phyloP scores from a whole-genome alignment of 495 filamentous ascomycete species.

The Eremomyces bilateralis region DNA sequence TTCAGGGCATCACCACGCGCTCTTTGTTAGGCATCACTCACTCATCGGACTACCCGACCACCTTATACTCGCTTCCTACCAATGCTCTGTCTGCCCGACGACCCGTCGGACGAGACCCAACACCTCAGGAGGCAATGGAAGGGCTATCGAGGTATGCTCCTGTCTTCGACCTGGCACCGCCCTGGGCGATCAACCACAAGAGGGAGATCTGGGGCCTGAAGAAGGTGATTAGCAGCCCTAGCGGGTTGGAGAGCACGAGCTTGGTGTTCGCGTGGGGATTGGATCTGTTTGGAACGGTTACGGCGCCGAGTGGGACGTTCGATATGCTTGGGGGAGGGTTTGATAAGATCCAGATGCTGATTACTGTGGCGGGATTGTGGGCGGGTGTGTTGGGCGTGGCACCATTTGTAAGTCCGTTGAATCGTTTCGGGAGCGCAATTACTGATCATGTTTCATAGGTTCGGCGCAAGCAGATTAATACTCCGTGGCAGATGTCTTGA shows the following conservation, averaged over 20 bases:
- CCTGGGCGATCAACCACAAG: constrained; percentile 59
- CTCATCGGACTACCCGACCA: too few relatives aligned
- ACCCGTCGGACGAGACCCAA: constrained; percentile 68
- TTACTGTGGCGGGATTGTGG: constrained; percentile 58
- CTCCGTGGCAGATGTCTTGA: constrained; percentile 20
- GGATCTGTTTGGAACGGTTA: constrained; percentile 71
- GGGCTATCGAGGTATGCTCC: constrained; percentile 59
- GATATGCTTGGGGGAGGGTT: constrained; percentile 88
- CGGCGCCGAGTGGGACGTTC: constrained; percentile 68
- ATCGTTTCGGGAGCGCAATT: constrained; percentile 12
- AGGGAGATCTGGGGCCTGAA: constrained; percentile 60
- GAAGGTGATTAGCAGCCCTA: constrained; percentile 47
- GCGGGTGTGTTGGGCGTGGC: constrained; percentile 53
- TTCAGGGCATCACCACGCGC: constrained; percentile 77
- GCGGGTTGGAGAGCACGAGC: constrained; percentile 79
- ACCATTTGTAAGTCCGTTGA: constrained; percentile 46
- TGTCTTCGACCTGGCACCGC: constrained; percentile 63
- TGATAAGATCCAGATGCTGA: constrained; percentile 62
- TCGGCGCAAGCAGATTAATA: constrained; percentile 31
- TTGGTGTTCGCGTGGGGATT: constrained; percentile 75
- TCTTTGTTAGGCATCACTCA: constrained; percentile 59
- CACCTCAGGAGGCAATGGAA: constrained; percentile 55
- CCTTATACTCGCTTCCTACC: constrained; percentile 66
- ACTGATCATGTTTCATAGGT: constrained; percentile 16
- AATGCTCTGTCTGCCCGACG: constrained; percentile 66